Evolutionary conservation across 2,329 filamentous ascomycete genomes (phyloP).

Genomic region (Cercospora zeina): DNA sequence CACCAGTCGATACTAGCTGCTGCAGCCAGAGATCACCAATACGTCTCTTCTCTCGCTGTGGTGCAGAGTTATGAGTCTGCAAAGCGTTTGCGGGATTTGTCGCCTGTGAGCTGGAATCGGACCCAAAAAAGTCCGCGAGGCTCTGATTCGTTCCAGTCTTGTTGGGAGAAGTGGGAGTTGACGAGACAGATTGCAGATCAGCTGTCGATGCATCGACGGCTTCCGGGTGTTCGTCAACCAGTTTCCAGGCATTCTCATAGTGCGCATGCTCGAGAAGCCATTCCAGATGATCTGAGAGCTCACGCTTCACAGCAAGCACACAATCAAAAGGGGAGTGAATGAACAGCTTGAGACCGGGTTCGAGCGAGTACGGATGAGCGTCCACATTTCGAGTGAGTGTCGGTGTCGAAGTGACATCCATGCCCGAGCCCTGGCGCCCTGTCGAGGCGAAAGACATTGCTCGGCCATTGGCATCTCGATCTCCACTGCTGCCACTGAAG

Average conservation of each 20-base stretch:
- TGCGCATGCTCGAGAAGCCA: slow-evolving; percentile 83
- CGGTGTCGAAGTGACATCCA: slow-evolving; percentile 31
- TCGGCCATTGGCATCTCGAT: slow-evolving; percentile 40
- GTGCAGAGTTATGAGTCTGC: slow-evolving; percentile 52
- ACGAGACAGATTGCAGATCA: slow-evolving; percentile 40
- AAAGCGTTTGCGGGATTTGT: slow-evolving; percentile 28
- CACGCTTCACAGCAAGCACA: slow-evolving; percentile 84
- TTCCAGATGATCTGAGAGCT: slow-evolving; percentile 77
- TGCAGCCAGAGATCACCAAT: slow-evolving; percentile 94
- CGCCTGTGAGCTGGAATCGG: slow-evolving; percentile 58
- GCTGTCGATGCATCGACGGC: slow-evolving; percentile 47
- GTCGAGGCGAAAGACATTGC: slow-evolving; percentile 34
- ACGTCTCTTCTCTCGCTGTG: slow-evolving; percentile 82
- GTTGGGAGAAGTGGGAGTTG: slow-evolving; percentile 48
- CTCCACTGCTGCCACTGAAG: slow-evolving; percentile 47
- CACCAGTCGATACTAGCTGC: slow-evolving; percentile 70
- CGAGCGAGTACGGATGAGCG: slow-evolving; percentile 52
- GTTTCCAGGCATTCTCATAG: slow-evolving; percentile 83
- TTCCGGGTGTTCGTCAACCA: slow-evolving; percentile 86
- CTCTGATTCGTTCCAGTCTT: slow-evolving; percentile 41
- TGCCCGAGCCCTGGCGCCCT: slow-evolving; percentile 42
- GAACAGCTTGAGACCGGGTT: slow-evolving; percentile 75
- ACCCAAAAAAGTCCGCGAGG: slow-evolving; percentile 55
- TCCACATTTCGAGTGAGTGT: slow-evolving; percentile 36
- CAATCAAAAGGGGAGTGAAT: slow-evolving; percentile 97